Conservation (phyloP, 2,329 filamentous ascomycete genomes). For the Blumeria graminis region DNA sequence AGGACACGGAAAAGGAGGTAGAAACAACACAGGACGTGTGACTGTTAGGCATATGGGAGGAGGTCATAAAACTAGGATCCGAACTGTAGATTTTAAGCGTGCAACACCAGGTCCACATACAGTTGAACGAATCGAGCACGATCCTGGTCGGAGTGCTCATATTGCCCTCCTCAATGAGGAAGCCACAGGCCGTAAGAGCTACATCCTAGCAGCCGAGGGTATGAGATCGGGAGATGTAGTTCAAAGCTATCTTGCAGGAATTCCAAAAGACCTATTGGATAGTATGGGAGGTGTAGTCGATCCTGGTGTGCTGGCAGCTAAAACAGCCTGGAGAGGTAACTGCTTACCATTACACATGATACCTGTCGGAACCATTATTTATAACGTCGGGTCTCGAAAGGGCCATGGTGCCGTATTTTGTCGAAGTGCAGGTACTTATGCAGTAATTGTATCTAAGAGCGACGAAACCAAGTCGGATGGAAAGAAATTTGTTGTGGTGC, state of each 20-base stretch:
- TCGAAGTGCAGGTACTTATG: constrained; percentile 81
- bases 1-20: constrained; percentile 75
- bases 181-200: constrained; percentile 52
- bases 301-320: constrained; percentile 84
- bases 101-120: constrained; percentile 56
- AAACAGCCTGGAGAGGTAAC: constrained; percentile 84
- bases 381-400: constrained; percentile 58
- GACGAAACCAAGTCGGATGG: constrained; percentile 41
- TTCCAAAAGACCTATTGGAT: constrained; percentile 63
- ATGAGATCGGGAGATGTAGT: constrained; percentile 78
- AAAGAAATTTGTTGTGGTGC: constrained; percentile 58
- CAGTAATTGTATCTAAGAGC: constrained; percentile 70
- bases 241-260: constrained; percentile 75
- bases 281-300: constrained; percentile 87
- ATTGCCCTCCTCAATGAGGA: constrained; percentile 67
- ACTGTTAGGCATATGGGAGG: constrained; percentile 83
- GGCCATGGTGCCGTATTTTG: constrained; percentile 71
- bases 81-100: constrained; percentile 73
- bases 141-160: constrained; percentile 78
- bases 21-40: constrained; percentile 67
- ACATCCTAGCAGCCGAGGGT: constrained; percentile 88
- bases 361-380: constrained; percentile 78
- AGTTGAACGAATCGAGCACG: constrained; percentile 89
- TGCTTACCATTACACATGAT: constrained; percentile 91
- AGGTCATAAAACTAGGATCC: constrained; percentile 74